Conservation (phyloP, 2,329 filamentous ascomycete genomes). For the Pseudogymnoascus destructans region DNA sequence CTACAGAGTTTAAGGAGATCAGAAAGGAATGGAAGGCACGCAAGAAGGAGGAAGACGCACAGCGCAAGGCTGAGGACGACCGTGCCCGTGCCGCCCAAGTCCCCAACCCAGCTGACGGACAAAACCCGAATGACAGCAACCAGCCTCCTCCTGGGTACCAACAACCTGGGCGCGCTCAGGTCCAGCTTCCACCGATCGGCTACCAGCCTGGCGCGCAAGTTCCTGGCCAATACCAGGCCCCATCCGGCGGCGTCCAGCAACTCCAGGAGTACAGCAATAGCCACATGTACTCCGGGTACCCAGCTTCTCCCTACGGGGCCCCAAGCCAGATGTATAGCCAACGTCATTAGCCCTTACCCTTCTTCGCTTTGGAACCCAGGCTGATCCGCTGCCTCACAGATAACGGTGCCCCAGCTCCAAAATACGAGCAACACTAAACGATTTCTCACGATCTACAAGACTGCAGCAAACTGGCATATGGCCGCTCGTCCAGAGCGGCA, state of each 20-base stretch:
- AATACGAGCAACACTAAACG: constrained; percentile 25
- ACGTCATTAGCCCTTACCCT: constrained; percentile 32
- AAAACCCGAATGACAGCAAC: constrained; percentile 38
- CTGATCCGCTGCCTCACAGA: constrained; percentile 22
- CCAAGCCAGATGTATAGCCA: constrained; percentile 45
- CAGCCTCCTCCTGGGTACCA: constrained; percentile 35
- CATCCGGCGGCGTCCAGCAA: constrained; percentile 41
- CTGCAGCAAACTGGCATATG: background rate
- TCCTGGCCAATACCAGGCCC: constrained; percentile 51
- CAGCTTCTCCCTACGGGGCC: constrained; percentile 42
- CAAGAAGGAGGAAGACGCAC: constrained; percentile 95
- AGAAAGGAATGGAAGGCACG: constrained; percentile 98
- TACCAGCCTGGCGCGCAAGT: constrained; percentile 49
- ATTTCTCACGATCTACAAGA: background rate
- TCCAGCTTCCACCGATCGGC: constrained; percentile 62
- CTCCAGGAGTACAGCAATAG: constrained; percentile 42
- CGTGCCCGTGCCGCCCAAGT: constrained; percentile 51
- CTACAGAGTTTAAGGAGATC: constrained; percentile 92
- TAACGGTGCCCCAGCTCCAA: constrained; percentile 21
- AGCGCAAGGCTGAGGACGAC: constrained; percentile 83
- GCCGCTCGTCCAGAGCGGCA: background rate
- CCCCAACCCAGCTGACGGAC: constrained; percentile 37
- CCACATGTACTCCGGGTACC: constrained; percentile 45
- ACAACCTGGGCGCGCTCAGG: constrained; percentile 39
- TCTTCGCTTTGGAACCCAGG: constrained; percentile 9